A percentile compares a stretch with the other conserved stretches of the same genome.
These are phyloP conservation scores for Annulohypoxylon maeteangense DNA, from an alignment of 495 filamentous ascomycete species.

Conservation along the genomic window DNA sequence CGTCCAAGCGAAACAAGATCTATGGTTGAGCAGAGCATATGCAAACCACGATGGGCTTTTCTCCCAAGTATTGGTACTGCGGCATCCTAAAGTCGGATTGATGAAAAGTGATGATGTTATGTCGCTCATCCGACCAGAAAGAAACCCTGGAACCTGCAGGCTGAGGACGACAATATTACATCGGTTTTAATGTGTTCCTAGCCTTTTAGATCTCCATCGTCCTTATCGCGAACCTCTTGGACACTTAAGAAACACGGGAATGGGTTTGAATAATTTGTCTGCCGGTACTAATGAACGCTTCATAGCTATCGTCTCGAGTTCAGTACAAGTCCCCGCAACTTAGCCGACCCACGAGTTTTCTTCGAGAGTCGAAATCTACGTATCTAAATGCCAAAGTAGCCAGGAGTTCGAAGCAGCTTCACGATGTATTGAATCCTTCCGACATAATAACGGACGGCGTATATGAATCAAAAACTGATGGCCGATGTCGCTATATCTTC, in stretches of 20 bases:
- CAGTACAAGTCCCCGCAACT: not conserved
- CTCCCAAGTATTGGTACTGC: not conserved
- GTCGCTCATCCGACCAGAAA: too few relatives aligned
- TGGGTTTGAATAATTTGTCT: not conserved
- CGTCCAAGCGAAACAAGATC: not conserved
- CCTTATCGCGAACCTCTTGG: not conserved
- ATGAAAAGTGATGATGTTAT: not conserved
- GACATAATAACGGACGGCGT: too few relatives aligned
- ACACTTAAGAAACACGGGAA: not conserved
- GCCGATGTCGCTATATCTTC: too few relatives aligned
- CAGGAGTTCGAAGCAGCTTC: not conserved
- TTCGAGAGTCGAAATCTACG: not conserved
- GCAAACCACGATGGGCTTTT: not conserved
- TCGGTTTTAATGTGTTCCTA: not conserved
- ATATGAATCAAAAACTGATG: too few relatives aligned
- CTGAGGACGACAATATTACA: not conserved
- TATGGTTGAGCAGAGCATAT: not conserved
- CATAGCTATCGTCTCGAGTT: not conserved
- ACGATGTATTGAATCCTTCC: not conserved
- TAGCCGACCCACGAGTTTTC: not conserved
- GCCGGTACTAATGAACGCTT: not conserved
- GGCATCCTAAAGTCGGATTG: not conserved
- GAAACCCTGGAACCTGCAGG: too few relatives aligned
- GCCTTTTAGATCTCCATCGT: not conserved
- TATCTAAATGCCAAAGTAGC: not conserved